Conservation (phyloP, 192 early-diverging fungal species). For the Mortierella claussenii region DNA sequence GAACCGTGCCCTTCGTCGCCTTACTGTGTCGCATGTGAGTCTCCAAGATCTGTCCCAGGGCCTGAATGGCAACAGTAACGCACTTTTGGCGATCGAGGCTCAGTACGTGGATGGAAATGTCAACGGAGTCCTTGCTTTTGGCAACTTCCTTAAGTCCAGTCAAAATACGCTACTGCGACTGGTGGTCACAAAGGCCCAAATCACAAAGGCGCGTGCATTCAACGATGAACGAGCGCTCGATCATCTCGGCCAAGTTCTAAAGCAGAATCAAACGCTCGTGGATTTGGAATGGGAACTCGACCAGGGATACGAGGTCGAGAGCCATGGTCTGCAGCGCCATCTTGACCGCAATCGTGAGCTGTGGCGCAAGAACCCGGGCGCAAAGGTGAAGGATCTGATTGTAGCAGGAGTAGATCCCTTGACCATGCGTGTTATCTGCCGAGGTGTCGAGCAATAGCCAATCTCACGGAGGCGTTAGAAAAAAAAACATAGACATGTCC, state of each 20-base stretch:
- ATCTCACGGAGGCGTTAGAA: background rate
- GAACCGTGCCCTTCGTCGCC: conserved; percentile 15
- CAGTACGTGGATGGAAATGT: conserved; percentile 33
- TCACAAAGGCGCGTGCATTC: conserved; percentile 37
- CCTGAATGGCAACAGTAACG: background rate
- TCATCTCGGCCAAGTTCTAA: conserved; percentile 27
- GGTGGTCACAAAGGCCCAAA: conserved; percentile 33
- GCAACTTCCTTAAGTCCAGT: conserved; percentile 22
- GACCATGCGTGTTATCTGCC: conserved; percentile 23
- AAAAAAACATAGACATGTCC: conserved; percentile 1
- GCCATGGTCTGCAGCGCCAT: conserved; percentile 26
- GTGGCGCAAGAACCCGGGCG: conserved; percentile 28
- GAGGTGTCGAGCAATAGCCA: conserved; percentile 9
- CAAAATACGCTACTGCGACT: conserved; percentile 32
- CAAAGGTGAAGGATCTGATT: conserved; percentile 13
- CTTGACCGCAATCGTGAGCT: conserved; percentile 32
- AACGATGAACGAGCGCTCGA: conserved; percentile 28
- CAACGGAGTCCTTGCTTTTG: conserved; percentile 31
- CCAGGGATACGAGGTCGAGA: conserved; percentile 12
- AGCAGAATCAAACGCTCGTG: conserved; percentile 36
- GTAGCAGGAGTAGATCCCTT: conserved; percentile 30
- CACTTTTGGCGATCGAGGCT: conserved; percentile 27
- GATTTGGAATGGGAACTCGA: conserved; percentile 43
- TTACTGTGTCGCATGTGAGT: conserved; percentile 36
- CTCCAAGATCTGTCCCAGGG: conserved; percentile 33